Evolutionary conservation across 345 rosid species (phyloP), one percentile per base, ranked within the genome.

Genomic region (Mangifera indica): DNA sequence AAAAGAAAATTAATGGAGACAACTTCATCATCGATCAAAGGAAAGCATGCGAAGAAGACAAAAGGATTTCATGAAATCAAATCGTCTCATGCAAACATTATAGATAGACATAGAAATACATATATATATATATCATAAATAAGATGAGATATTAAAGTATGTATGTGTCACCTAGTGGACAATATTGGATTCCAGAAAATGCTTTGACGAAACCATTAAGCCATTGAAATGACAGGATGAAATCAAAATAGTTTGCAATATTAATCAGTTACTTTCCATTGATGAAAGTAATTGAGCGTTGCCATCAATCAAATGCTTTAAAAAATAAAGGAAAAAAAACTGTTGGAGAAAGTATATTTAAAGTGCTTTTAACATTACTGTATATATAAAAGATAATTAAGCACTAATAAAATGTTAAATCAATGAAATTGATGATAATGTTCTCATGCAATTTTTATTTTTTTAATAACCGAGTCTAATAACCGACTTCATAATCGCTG

Each of bases 101-200:
- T 10, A 18, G 1, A 5, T 5, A 34, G 37, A 37, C 42, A 37
- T 37, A 37, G 42, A 37, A 0, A 34, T 34, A 32, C 0, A 37
- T 37, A 37, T 37, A 37, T 37, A 3, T 7, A 37, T 37, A 37
- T 37, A 37, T 37, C 40, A 37, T 37, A 37, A 5, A 37, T 7
- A 37, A 56, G 65, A 71, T 55, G 18, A 74, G 73, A 71, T n/a
- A n/a, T 65, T 77, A 84, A 78, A 82, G 85, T 74, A 81, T 65
- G 68, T 61, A 61, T 65, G 77, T 81, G 86, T 81, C 90, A 69
- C 69, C 62, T 82, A 81, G 90, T 76, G 81, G 73, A 75, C 66
- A 53, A 71, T 65, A 61, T 56, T 72, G 75, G 76, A 66, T 29
- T 29, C 32, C 32, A 29, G n/a, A 22, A 37, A 20, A 40, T 12